Conservation (phyloP, 257 asterid species). For the Solanum peruvianum region DNA sequence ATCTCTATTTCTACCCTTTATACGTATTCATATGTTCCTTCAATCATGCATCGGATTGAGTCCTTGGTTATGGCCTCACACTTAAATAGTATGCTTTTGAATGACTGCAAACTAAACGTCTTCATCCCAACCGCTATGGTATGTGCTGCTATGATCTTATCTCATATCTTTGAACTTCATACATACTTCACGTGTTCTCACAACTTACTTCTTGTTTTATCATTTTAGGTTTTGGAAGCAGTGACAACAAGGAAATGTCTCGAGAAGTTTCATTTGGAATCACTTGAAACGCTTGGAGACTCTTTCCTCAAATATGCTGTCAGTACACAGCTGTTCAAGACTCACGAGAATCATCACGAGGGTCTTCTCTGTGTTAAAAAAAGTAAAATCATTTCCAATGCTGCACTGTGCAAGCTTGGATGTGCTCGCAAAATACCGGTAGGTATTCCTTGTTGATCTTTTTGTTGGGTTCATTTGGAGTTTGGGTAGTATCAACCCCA, state of each 20-base stretch:
- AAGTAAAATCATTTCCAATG: conserved; percentile 41
- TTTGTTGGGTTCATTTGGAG: not conserved
- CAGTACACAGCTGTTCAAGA: conserved; percentile 53
- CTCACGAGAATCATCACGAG: conserved; percentile 50
- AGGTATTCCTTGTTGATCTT: conserved; percentile 1
- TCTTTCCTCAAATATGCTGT: conserved; percentile 70
- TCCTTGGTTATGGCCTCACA: conserved; percentile 53
- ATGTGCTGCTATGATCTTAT: not conserved
- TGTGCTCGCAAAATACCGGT: conserved; percentile 59
- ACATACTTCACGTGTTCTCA: not conserved
- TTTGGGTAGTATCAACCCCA: not conserved
- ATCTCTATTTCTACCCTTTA: conserved; percentile 36
- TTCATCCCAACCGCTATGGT: conserved; percentile 44
- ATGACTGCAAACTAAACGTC: conserved; percentile 28
- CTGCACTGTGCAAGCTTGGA: conserved; percentile 63
- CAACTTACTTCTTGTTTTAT: not conserved
- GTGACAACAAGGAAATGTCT: conserved; percentile 69
- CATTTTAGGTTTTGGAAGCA: conserved; percentile 68
- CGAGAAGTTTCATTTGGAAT: conserved; percentile 61
- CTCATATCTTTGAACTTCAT: not conserved
- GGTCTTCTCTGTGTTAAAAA: conserved; percentile 52
- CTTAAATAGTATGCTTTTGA: conserved; percentile 36
- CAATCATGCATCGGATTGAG: conserved; percentile 74
- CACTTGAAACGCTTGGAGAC: conserved; percentile 87
- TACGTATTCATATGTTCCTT: conserved; percentile 57